A percentile compares a stretch with the other conserved stretches of the same genome.
Evolutionary conservation across 2,329 filamentous ascomycete genomes (phyloP).

Genomic region (Aspergillus novofumigatus): DNA sequence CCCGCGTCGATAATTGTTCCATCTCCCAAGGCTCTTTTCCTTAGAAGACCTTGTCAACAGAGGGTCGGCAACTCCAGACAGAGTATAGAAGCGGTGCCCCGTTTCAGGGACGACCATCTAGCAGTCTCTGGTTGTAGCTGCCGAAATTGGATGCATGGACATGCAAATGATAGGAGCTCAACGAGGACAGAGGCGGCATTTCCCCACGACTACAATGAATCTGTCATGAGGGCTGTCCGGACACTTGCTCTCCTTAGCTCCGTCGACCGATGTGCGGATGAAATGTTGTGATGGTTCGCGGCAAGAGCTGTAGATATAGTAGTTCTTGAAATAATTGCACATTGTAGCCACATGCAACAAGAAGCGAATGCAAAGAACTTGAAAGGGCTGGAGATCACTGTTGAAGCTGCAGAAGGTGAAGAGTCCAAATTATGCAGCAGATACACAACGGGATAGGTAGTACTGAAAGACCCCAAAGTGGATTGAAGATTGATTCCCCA

Average conservation of each 20-base stretch:
- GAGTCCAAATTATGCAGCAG: neutral
- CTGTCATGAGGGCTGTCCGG: slow-evolving; percentile 65
- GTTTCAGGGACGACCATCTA: neutral
- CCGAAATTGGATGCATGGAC: slow-evolving; percentile 4
- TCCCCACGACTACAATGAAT: slow-evolving; percentile 66
- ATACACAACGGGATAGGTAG: neutral
- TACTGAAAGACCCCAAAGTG: neutral
- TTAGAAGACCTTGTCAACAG: neutral
- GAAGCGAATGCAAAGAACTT: slow-evolving; percentile 3
- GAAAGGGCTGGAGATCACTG: neutral
- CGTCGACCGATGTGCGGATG: slow-evolving; percentile 65
- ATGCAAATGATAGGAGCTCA: slow-evolving; percentile 11
- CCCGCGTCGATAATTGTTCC: neutral
- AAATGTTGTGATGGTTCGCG: slow-evolving; percentile 66
- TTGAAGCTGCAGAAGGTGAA: neutral
- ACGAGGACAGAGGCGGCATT: slow-evolving; percentile 51
- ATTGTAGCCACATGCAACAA: slow-evolving; percentile 33
- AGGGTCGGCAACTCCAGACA: neutral
- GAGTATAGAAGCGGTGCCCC: neutral
- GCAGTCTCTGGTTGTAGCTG: neutral
- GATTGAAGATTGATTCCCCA: neutral
- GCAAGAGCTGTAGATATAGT: slow-evolving; percentile 71
- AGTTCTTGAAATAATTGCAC: slow-evolving; percentile 67
- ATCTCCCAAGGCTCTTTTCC: neutral
- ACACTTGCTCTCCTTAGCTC: slow-evolving; percentile 57